phyloP scores from a whole-genome alignment of 192 early-diverging fungal species.

The Coemansia sp. region DNA sequence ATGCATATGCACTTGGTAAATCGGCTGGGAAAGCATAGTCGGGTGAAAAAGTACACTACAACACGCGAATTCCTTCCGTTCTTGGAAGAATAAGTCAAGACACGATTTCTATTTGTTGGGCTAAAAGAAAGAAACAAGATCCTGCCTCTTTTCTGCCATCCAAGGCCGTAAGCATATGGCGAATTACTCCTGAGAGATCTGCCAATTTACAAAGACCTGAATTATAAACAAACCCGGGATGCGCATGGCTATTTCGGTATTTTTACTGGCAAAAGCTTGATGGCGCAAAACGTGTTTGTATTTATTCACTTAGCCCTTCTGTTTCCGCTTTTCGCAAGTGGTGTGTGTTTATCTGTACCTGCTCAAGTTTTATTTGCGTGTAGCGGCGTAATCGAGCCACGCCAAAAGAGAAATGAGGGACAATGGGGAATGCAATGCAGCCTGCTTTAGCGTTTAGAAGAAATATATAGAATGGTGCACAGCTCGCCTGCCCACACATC shows the following conservation, averaged over 20 bases:
- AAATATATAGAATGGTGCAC: slow-evolving; percentile 6
- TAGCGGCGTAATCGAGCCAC: slow-evolving; percentile 7
- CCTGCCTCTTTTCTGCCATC: background rate
- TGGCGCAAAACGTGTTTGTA: background rate
- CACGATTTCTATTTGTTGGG: background rate
- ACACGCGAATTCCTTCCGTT: background rate
- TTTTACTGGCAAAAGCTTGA: background rate
- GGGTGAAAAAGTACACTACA: background rate
- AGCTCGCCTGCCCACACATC: background rate
- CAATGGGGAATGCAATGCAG: background rate
- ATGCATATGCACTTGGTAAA: background rate
- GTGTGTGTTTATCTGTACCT: background rate
- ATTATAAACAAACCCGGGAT: background rate
- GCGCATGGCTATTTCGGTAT: background rate
- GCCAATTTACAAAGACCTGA: too few relatives aligned
- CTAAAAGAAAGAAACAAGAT: background rate
- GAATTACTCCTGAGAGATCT: background rate
- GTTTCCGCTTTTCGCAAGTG: background rate
- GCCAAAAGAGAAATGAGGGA: slow-evolving; percentile 9
- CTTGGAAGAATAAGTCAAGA: background rate
- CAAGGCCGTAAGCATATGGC: background rate
- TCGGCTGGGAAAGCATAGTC: background rate
- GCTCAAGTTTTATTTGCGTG: slow-evolving; percentile 4
- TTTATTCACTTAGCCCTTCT: background rate
- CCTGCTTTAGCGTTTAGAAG: background rate